Conservation (phyloP, 805 yeast species). For the Yarrowia sp. region DNA sequence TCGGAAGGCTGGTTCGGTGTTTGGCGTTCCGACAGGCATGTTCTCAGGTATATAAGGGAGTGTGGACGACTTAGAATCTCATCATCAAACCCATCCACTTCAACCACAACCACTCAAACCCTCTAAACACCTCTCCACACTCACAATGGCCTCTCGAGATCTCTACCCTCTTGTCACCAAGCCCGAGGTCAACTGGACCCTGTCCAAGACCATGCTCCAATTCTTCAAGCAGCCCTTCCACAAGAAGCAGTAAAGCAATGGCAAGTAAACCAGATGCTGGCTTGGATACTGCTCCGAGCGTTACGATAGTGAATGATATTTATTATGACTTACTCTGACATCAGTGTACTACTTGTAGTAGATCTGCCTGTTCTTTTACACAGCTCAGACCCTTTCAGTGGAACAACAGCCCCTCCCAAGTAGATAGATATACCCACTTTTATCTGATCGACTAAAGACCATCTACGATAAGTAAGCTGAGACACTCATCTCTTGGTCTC, state of each 20-base stretch:
- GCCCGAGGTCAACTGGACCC: conserved; percentile 17
- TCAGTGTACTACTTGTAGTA: too few relatives aligned
- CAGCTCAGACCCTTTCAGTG: too few relatives aligned
- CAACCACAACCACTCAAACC: neutral
- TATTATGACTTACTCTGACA: neutral
- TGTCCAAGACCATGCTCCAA: neutral
- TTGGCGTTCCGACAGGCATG: neutral
- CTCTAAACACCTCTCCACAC: neutral
- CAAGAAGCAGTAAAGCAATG: neutral
- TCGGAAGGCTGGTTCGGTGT: neutral
- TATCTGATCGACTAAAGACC: too few relatives aligned
- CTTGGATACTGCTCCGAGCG: too few relatives aligned
- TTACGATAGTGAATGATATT: conserved; percentile 7
- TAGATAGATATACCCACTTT: too few relatives aligned
- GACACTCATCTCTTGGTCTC: neutral
- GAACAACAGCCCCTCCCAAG: too few relatives aligned
- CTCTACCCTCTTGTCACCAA: conserved; percentile 26
- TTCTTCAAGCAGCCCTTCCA: conserved; percentile 21
- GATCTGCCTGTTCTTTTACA: too few relatives aligned
- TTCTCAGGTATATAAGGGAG: conserved; percentile 8
- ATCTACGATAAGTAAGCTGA: neutral
- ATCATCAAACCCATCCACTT: neutral
- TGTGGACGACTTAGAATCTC: neutral
- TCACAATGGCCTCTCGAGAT: conserved; percentile 25
- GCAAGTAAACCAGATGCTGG: too few relatives aligned